Percentiles rank a stretch among this genome's conserved stretches.
Evolutionary conservation across 2,329 filamentous ascomycete genomes (phyloP).

Genomic region (Coniochaeta sp.): DNA sequence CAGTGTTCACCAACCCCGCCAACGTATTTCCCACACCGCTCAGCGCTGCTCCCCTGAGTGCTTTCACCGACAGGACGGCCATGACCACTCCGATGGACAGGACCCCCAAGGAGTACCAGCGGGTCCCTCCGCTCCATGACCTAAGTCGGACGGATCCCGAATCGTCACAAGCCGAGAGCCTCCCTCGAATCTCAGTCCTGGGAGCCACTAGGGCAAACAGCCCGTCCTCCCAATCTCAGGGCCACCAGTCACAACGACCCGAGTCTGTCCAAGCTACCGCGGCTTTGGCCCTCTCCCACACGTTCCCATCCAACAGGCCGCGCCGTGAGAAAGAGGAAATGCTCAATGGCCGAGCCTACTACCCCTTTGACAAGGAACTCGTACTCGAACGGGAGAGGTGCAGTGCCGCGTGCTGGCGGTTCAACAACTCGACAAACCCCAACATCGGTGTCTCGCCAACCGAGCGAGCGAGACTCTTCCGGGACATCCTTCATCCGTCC

Average conservation of each 20-base stretch:
- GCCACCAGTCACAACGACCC: conserved; percentile 12
- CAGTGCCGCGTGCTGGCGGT: conserved; percentile 71
- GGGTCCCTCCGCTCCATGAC: conserved; percentile 55
- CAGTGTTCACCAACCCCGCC: conserved; percentile 38
- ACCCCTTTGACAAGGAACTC: conserved; percentile 70
- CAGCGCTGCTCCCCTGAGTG: conserved; percentile 39
- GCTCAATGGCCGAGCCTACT: conserved; percentile 72
- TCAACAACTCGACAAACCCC: conserved; percentile 78
- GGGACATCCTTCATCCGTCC: conserved; percentile 61
- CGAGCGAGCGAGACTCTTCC: conserved; percentile 64
- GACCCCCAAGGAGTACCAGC: conserved; percentile 49
- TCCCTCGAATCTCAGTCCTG: conserved; percentile 52
- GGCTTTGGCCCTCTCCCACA: conserved; percentile 51
- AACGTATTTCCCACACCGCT: conserved; percentile 57
- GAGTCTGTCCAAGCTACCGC: conserved; percentile 48
- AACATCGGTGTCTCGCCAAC: conserved; percentile 61
- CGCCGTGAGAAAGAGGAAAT: conserved; percentile 84
- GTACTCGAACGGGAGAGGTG: conserved; percentile 80
- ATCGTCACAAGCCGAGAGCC: conserved; percentile 39
- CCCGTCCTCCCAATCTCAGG: conserved; percentile 25
- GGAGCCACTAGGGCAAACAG: conserved; percentile 44
- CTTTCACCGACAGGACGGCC: conserved; percentile 37
- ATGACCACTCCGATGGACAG: conserved; percentile 39
- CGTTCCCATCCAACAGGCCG: conserved; percentile 29
- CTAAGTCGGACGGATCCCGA: conserved; percentile 49